Evolutionary conservation across 768 basidiomycete genomes (phyloP).

Genomic region (Boletus huronensis): DNA sequence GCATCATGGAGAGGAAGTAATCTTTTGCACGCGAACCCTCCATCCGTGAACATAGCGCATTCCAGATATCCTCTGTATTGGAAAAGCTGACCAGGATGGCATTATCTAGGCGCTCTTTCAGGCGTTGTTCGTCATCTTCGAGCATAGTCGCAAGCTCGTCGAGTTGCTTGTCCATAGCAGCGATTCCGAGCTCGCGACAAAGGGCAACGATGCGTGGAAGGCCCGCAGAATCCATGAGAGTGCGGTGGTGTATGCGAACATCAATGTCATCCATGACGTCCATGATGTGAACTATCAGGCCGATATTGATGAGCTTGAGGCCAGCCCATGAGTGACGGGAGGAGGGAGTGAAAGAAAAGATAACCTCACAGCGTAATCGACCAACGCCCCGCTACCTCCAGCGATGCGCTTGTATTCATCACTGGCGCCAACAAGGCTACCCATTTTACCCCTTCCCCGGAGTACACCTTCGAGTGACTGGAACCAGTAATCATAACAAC

Average conservation of each 20-base stretch:
- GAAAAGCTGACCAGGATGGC: slow-evolving; percentile 72
- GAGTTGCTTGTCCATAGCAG: slow-evolving; percentile 64
- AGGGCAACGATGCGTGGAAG: slow-evolving; percentile 68
- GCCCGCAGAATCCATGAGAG: slow-evolving; percentile 88
- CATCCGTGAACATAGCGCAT: slow-evolving; percentile 74
- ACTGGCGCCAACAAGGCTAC: slow-evolving; percentile 91
- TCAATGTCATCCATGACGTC: slow-evolving; percentile 71
- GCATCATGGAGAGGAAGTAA: slow-evolving; percentile 91
- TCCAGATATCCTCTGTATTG: slow-evolving; percentile 84
- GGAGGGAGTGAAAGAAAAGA: not conserved
- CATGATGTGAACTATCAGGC: slow-evolving; percentile 70
- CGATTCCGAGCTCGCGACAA: slow-evolving; percentile 62
- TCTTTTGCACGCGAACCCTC: slow-evolving; percentile 74
- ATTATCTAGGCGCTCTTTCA: slow-evolving; percentile 74
- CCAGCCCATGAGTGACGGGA: slow-evolving; percentile 11
- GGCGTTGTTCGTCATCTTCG: slow-evolving; percentile 69
- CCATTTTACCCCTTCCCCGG: slow-evolving; percentile 89
- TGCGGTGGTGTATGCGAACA: slow-evolving; percentile 79
- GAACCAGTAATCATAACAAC: slow-evolving; percentile 87
- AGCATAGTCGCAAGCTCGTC: slow-evolving; percentile 54
- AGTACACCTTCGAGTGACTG: slow-evolving; percentile 72
- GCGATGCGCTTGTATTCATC: slow-evolving; percentile 76
- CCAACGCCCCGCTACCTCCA: slow-evolving; percentile 63
- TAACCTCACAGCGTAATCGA: slow-evolving; percentile 79
- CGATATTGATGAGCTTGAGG: slow-evolving; percentile 49